These are phyloP conservation scores for Magnaporthales sp. DNA, from an alignment of 2,329 filamentous ascomycete genomes.

Conservation along the genomic window DNA sequence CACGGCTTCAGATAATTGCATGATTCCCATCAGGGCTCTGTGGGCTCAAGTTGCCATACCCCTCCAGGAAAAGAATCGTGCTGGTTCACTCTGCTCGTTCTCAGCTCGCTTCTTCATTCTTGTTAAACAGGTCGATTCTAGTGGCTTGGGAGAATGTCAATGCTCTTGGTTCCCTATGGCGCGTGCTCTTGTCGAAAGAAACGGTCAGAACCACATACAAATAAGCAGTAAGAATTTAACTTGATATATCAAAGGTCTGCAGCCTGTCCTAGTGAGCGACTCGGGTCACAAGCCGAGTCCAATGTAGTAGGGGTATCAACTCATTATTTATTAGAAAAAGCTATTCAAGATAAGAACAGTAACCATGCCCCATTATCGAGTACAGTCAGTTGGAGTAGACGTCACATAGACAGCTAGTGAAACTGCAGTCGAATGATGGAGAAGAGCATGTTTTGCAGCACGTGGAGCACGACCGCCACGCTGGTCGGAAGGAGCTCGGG, in stretches of 20 bases:
- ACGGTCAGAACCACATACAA: no score
- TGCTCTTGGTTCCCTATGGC: no score
- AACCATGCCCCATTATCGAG: not conserved
- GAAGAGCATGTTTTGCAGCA: slow-evolving; percentile 65
- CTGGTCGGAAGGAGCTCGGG: slow-evolving; percentile 59
- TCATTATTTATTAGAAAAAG: not conserved
- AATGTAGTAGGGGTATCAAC: not conserved
- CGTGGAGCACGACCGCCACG: slow-evolving; percentile 57
- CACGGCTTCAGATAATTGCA: no score
- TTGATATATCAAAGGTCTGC: not conserved
- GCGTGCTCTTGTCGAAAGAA: no score
- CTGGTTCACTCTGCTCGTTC: no score
- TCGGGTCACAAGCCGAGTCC: not conserved
- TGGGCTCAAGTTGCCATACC: no score
- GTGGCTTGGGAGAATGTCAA: no score
- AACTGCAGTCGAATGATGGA: slow-evolving; percentile 59
- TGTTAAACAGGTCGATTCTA: no score
- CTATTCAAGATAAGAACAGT: not conserved
- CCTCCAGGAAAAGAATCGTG: no score
- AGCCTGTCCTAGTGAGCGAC: not conserved
- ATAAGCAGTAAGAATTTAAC: no score
- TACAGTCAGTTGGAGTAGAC: not conserved
- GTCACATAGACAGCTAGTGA: slow-evolving; percentile 16
- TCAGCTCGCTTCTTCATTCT: no score
- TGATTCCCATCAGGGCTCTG: no score